These are phyloP conservation scores for Tetrapisispora iriomotensis DNA, from an alignment of 805 yeast genomes.

Conservation along the genomic window DNA sequence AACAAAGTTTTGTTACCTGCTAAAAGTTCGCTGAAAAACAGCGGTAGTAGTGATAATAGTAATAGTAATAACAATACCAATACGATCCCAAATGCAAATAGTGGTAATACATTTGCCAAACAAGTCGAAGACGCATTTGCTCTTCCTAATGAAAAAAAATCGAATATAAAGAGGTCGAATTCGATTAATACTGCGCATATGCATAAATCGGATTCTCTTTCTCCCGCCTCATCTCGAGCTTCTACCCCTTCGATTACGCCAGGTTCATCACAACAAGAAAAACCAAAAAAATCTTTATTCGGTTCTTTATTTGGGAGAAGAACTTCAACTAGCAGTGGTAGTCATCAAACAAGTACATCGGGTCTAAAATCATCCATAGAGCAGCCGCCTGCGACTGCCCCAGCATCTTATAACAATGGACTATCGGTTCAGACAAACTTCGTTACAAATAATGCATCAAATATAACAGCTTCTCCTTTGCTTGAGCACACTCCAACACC, in stretches of 20 bases:
- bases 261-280: too few relatives aligned
- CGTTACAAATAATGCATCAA: slow-evolving; percentile 4
- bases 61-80: background rate
- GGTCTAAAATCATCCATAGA: background rate
- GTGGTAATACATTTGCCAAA: background rate
- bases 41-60: background rate
- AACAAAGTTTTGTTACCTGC: background rate
- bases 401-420: background rate
- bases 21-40: background rate
- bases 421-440: background rate
- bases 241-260: background rate
- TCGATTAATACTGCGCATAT: slow-evolving; percentile 8
- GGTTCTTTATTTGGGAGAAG: slow-evolving; percentile 22
- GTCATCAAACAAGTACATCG: background rate
- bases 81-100: too few relatives aligned
- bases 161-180: slow-evolving; percentile 8
- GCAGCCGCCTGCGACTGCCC: slow-evolving; percentile 8
- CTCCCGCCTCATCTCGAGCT: background rate
- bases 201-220: background rate
- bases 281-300: slow-evolving; percentile 23
- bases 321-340: slow-evolving; percentile 1
- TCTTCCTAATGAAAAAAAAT: background rate
- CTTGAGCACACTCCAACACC: slow-evolving; percentile 1
- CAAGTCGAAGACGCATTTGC: too few relatives aligned
- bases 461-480: slow-evolving; percentile 5